Evolutionary conservation across 2,329 filamentous ascomycete species (phyloP).

Genomic region (Didymella glomerata): DNA sequence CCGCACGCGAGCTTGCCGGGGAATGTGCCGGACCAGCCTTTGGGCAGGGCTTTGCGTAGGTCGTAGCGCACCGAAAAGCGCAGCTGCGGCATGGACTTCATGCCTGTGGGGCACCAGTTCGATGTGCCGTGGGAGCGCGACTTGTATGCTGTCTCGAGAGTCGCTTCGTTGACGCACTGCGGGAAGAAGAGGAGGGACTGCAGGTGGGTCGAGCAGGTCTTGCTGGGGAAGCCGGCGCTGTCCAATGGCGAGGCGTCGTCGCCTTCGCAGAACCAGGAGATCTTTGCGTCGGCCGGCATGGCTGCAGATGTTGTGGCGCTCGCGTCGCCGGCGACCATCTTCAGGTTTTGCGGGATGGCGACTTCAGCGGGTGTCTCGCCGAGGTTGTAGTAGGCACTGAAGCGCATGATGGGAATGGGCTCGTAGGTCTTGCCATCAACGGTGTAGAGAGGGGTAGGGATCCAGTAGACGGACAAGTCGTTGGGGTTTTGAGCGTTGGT

Average conservation of each 20-base stretch:
- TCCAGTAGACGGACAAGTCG: constrained; percentile 59
- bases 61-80: constrained; percentile 61
- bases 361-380: constrained; percentile 54
- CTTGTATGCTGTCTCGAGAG: constrained; percentile 51
- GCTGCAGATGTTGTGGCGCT: constrained; percentile 40
- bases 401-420: constrained; percentile 47
- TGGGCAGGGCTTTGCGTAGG: constrained; percentile 53
- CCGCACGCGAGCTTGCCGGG: constrained; percentile 56
- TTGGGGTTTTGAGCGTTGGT: constrained; percentile 58
- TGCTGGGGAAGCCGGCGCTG: constrained; percentile 42
- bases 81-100: constrained; percentile 58
- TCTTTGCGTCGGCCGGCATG: constrained; percentile 36
- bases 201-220: constrained; percentile 55
- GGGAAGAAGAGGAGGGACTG: constrained; percentile 58
- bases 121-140: constrained; percentile 22
- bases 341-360: constrained; percentile 56
- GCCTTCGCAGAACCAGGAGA: constrained; percentile 42
- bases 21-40: constrained; percentile 56
- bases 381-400: constrained; percentile 59
- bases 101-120: constrained; percentile 52
- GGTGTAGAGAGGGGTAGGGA: constrained; percentile 55
- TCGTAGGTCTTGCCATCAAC: constrained; percentile 48
- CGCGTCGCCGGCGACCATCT: constrained; percentile 54
- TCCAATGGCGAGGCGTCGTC: constrained; percentile 28
- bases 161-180: constrained; percentile 54